These are phyloP conservation scores for Linum trigynum DNA, from an alignment of 345 rosid species.

Conservation along the genomic window DNA sequence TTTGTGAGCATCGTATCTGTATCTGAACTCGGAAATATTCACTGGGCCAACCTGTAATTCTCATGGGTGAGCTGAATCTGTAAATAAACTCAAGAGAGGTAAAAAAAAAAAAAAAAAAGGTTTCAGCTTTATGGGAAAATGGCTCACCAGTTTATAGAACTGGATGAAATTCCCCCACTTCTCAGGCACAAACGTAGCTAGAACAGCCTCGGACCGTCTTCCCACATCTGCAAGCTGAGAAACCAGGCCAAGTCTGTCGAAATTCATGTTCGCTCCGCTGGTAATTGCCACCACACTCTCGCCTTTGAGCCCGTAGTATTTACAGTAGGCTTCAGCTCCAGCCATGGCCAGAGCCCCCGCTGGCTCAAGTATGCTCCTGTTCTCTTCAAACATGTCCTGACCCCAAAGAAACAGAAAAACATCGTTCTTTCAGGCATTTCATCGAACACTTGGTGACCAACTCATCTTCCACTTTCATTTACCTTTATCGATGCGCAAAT, in stretches of 20 bases:
- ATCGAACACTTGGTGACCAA: background rate
- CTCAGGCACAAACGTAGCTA: constrained; percentile 76
- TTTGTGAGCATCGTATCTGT: constrained; percentile 50
- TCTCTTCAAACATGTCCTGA: constrained; percentile 98
- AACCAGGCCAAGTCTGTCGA: constrained; percentile 81
- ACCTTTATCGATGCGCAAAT: constrained; percentile 98
- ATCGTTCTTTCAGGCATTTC: background rate
- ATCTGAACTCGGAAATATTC: constrained; percentile 88
- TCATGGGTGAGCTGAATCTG: background rate
- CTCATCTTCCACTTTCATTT: background rate
- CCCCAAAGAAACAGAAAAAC: background rate
- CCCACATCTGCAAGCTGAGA: constrained; percentile 95
- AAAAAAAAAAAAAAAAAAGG: background rate
- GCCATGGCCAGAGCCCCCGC: constrained; percentile 97
- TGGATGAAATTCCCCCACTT: constrained; percentile 72
- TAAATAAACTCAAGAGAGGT: too few species aligned
- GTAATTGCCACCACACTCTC: constrained; percentile 76
- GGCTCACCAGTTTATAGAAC: constrained; percentile 66
- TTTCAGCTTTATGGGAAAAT: background rate
- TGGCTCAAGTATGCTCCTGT: constrained; percentile 86
- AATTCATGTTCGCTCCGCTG: constrained; percentile 96
- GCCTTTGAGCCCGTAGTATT: constrained; percentile 65
- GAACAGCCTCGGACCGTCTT: constrained; percentile 86
- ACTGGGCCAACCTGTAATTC: constrained; percentile 60
- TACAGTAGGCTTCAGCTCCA: constrained; percentile 97